Evolutionary conservation across 2,329 filamentous ascomycete genomes (phyloP).

Genomic region (Gnomoniopsis smithogilvyi): DNA sequence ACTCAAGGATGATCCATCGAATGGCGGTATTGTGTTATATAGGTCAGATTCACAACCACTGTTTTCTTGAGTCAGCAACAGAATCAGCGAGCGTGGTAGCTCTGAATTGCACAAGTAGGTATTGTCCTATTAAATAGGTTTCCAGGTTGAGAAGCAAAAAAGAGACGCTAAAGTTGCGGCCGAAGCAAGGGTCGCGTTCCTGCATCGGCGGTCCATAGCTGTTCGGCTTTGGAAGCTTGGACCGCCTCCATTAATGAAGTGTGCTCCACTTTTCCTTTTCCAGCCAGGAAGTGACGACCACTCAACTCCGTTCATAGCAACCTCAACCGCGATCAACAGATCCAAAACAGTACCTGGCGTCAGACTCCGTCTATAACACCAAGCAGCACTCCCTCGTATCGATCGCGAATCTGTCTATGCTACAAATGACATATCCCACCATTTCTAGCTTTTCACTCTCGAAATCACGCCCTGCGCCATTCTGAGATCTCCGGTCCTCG

Average conservation of each 20-base stretch:
- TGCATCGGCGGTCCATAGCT: slow-evolving; percentile 14
- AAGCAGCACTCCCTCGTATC: background rate
- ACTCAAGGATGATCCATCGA: background rate
- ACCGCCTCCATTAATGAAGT: background rate
- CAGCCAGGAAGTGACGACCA: background rate
- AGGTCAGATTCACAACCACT: no score
- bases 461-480: background rate
- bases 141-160: background rate
- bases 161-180: slow-evolving; percentile 1
- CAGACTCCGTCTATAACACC: no score
- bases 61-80: background rate
- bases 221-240: slow-evolving; percentile 7
- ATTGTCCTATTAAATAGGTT: background rate
- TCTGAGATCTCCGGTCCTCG: background rate
- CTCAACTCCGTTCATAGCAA: background rate
- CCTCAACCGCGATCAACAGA: background rate
- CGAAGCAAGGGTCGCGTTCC: slow-evolving; percentile 7
- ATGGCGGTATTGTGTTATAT: background rate
- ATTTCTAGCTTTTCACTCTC: no score
- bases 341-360: background rate
- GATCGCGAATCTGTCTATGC: background rate
- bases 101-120: background rate
- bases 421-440: no score
- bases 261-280: background rate
- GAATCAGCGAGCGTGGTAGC: background rate